Evolutionary conservation across 202 grass and related monocot species (phyloP).

Genomic region (Musa balbisiana): DNA sequence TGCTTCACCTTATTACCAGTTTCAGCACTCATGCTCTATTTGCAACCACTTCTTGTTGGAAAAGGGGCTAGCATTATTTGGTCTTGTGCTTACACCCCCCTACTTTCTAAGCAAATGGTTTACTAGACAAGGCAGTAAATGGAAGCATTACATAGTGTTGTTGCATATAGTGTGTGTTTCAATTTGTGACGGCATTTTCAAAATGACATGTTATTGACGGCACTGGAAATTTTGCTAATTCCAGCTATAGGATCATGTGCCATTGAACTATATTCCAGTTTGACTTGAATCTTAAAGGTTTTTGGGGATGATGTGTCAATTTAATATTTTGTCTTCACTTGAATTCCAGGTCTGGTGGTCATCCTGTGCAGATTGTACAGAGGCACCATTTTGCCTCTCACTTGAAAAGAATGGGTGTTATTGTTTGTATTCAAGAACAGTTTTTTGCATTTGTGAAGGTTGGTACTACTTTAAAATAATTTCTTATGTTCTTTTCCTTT

Average conservation of each 20-base stretch:
- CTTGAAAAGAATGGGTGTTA: constrained; percentile 96
- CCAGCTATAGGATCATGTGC: background rate
- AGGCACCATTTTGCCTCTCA: constrained; percentile 99
- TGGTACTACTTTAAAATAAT: constrained; percentile 11
- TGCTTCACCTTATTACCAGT: background rate
- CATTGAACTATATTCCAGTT: background rate
- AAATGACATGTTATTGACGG: background rate
- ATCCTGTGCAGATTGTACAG: constrained; percentile 89
- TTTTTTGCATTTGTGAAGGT: constrained; percentile 96
- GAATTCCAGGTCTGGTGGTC: constrained; percentile 62
- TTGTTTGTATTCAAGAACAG: constrained; percentile 74
- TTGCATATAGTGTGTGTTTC: background rate
- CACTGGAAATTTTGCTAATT: background rate
- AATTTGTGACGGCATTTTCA: background rate
- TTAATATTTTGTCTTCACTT: constrained; percentile 2
- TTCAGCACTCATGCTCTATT: too few relatives aligned
- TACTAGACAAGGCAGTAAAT: background rate
- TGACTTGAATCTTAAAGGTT: too few relatives aligned
- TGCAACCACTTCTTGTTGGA: too few relatives aligned
- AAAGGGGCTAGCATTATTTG: too few relatives aligned
- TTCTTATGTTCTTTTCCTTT: background rate
- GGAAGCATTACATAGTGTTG: background rate
- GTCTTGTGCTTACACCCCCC: background rate
- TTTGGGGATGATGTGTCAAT: background rate
- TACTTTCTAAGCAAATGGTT: background rate